Evolutionary conservation across 108 stramenopile species (phyloP).

Genomic region (Fistulifera pelliculosa): DNA sequence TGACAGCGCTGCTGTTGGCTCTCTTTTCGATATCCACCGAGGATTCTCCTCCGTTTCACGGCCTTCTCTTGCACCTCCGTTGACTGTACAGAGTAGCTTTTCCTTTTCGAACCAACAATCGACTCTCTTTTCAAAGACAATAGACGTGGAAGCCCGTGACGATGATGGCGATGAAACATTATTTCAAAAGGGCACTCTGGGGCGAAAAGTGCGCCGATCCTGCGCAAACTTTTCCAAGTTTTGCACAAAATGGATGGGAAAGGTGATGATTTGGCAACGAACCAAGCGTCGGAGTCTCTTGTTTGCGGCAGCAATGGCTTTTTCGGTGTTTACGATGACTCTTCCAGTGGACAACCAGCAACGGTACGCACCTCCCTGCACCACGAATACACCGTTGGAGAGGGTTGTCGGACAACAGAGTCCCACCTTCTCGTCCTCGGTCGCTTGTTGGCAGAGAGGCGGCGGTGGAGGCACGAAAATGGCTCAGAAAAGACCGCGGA

Average conservation of each 20-base stretch:
- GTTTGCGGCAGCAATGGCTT: conserved; percentile 24
- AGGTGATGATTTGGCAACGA: conserved; percentile 22
- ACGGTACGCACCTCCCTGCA: not conserved
- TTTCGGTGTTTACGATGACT: conserved; percentile 15
- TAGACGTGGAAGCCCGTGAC: too few species aligned
- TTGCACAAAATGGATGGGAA: conserved; percentile 13
- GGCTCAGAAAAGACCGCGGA: not conserved
- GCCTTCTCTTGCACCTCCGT: too few species aligned
- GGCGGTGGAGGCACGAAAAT: not conserved
- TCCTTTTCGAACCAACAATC: too few species aligned
- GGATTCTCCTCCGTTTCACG: too few species aligned
- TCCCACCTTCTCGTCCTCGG: not conserved
- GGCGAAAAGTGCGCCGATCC: too few species aligned
- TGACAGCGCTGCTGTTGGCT: too few species aligned
- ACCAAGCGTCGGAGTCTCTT: conserved; percentile 23
- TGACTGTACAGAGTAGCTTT: too few species aligned
- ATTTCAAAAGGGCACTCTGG: too few species aligned
- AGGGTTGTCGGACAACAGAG: conserved; percentile 3
- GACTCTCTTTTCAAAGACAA: too few species aligned
- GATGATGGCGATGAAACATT: too few species aligned
- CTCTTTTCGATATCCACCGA: too few species aligned
- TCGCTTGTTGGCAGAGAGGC: not conserved
- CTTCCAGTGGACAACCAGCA: not conserved
- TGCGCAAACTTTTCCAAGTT: not conserved
- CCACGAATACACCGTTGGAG: conserved; percentile 1